A percentile compares a stretch with the other conserved stretches of the same genome.
phyloP scores from a whole-genome alignment of 495 filamentous ascomycete species.

The Penicillium angulare region DNA sequence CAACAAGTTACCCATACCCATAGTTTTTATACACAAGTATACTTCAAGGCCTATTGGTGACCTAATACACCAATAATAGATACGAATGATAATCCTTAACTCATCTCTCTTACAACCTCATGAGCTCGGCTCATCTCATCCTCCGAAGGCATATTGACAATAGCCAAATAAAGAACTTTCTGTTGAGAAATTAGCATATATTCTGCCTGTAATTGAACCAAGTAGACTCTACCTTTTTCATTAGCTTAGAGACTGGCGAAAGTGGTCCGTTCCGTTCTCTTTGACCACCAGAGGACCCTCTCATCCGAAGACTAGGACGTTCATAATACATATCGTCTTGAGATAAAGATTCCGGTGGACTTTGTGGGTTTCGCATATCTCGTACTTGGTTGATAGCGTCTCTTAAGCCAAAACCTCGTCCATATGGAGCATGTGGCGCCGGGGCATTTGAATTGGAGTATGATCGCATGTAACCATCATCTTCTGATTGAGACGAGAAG shows the following conservation, averaged over 20 bases:
- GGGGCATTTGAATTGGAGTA: slow-evolving; percentile 8
- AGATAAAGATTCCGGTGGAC: not conserved
- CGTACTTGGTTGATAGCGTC: slow-evolving; percentile 4
- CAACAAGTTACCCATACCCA: too few species aligned
- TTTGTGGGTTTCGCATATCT: not conserved
- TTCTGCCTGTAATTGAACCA: not conserved
- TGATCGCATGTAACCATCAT: not conserved
- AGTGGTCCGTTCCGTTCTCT: not conserved
- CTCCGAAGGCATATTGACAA: slow-evolving; percentile 51
- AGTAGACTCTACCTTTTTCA: slow-evolving; percentile 10
- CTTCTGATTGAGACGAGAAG: not conserved
- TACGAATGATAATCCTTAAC: not conserved
- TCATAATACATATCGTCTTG: not conserved
- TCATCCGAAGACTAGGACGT: not conserved
- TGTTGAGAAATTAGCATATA: slow-evolving; percentile 13
- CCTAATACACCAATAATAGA: too few species aligned
- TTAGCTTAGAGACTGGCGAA: slow-evolving; percentile 7
- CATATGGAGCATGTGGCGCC: slow-evolving; percentile 10
- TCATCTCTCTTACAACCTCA: slow-evolving; percentile 1
- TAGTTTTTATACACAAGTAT: too few species aligned
- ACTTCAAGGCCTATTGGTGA: too few species aligned
- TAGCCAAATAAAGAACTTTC: slow-evolving; percentile 51
- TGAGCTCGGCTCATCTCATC: slow-evolving; percentile 38
- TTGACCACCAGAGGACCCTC: not conserved
- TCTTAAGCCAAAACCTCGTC: slow-evolving; percentile 1